Evolutionary conservation across 352 stramenopile species (phyloP).

Genomic region (Elongisporangium anandrum): DNA sequence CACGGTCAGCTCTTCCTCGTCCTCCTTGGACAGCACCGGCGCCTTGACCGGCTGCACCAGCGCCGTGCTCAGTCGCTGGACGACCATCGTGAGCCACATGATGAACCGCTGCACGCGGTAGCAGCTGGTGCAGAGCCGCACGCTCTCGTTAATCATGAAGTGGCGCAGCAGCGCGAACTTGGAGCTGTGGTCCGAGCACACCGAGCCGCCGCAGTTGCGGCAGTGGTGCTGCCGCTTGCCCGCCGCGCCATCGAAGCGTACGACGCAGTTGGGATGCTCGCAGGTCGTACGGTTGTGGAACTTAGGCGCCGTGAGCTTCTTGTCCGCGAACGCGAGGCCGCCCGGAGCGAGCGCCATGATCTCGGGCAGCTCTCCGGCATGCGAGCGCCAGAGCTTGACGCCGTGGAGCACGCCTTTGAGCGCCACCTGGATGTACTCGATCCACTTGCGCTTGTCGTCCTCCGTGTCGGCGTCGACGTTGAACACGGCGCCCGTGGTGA

Average conservation of each 20-base stretch:
- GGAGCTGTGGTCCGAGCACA: slow-evolving; percentile 80
- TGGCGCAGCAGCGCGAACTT: slow-evolving; percentile 64
- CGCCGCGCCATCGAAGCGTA: slow-evolving; percentile 63
- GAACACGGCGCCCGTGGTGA: slow-evolving; percentile 65
- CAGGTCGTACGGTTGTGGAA: slow-evolving; percentile 70
- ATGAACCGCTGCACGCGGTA: slow-evolving; percentile 74
- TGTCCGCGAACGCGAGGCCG: slow-evolving; percentile 55
- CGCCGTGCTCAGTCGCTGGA: slow-evolving; percentile 53
- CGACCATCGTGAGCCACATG: slow-evolving; percentile 58
- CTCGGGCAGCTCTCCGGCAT: slow-evolving; percentile 22
- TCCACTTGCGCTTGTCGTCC: slow-evolving; percentile 75
- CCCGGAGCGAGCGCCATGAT: slow-evolving; percentile 50
- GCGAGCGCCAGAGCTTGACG: slow-evolving; percentile 32
- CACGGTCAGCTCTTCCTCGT: slow-evolving; percentile 64
- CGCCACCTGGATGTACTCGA: slow-evolving; percentile 72
- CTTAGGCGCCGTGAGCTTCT: slow-evolving; percentile 50
- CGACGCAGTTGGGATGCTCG: slow-evolving; percentile 52
- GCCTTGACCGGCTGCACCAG: slow-evolving; percentile 33
- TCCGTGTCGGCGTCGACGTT: slow-evolving; percentile 78
- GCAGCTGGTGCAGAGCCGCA: slow-evolving; percentile 66
- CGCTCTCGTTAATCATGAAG: slow-evolving; percentile 53
- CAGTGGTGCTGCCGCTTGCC: slow-evolving; percentile 81
- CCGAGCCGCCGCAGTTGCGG: slow-evolving; percentile 70
- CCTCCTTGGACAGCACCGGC: slow-evolving; percentile 28
- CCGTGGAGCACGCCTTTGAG: slow-evolving; percentile 33